Evolutionary conservation across 306 rosid species (phyloP).

Genomic region (Luffa acutangula): DNA sequence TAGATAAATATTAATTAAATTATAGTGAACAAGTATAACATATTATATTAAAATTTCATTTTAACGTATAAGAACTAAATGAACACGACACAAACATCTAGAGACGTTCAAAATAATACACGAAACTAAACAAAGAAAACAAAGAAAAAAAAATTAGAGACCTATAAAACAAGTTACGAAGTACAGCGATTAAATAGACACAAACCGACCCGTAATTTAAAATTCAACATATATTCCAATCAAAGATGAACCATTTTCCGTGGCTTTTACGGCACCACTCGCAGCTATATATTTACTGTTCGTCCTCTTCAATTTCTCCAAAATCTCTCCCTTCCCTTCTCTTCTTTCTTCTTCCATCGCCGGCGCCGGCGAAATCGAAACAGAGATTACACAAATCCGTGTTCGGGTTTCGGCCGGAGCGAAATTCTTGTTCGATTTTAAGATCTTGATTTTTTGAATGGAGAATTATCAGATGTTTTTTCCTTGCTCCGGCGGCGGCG

Average conservation of each 20-base stretch:
- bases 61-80: too few relatives aligned
- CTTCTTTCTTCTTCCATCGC: background rate
- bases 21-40: too few relatives aligned
- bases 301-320: background rate
- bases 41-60: too few relatives aligned
- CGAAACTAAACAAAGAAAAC: too few relatives aligned
- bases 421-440: background rate
- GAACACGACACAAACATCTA: too few relatives aligned
- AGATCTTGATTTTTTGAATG: background rate
- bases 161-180: too few relatives aligned
- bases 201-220: too few relatives aligned
- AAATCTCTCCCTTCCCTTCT: background rate
- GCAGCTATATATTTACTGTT: background rate
- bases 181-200: too few relatives aligned
- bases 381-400: background rate
- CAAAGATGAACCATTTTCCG: background rate
- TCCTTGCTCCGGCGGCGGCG: background rate
- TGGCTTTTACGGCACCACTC: background rate
- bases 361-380: background rate
- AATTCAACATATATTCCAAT: background rate
- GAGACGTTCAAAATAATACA: too few relatives aligned
- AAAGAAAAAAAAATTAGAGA: too few relatives aligned
- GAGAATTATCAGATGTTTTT: conserved; percentile 10
- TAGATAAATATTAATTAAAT: too few relatives aligned
- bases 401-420: background rate